A percentile compares a stretch with the other conserved stretches of the same genome.
Conservation (phyloP, 306 rosid species). For the Calophaca sinica region DNA sequence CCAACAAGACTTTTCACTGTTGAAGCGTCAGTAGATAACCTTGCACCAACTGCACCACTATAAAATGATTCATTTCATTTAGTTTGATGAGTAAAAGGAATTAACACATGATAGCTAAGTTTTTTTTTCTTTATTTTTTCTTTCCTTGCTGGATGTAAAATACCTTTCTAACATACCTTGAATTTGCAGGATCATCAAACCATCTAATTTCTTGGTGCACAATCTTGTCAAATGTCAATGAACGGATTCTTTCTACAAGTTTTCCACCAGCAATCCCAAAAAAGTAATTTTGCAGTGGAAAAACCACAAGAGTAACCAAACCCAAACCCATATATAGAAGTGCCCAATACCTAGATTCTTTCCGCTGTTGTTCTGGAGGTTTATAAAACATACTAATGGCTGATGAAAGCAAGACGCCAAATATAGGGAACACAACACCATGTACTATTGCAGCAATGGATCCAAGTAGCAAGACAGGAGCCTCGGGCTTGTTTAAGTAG, state of each 20-base stretch:
- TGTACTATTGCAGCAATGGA: constrained; percentile 65
- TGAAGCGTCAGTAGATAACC: constrained; percentile 87
- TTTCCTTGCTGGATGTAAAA: neutral
- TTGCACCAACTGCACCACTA: constrained; percentile 90
- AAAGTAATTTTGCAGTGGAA: constrained; percentile 63
- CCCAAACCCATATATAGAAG: constrained; percentile 69
- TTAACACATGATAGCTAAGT: neutral
- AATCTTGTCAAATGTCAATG: constrained; percentile 74
- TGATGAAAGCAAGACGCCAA: constrained; percentile 77
- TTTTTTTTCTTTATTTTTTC: neutral
- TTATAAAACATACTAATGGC: constrained; percentile 68
- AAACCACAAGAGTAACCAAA: constrained; percentile 38
- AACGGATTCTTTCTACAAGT: constrained; percentile 73
- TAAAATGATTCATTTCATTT: constrained; percentile 17
- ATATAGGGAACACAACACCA: constrained; percentile 74
- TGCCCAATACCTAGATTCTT: constrained; percentile 75
- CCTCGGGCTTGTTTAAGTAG: constrained; percentile 73
- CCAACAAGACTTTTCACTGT: constrained; percentile 79
- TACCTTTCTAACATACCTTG: constrained; percentile 60
- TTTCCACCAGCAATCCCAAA: constrained; percentile 91
- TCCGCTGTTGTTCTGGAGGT: constrained; percentile 57
- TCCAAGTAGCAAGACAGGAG: constrained; percentile 68
- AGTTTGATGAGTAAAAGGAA: constrained; percentile 13
- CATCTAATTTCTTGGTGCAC: constrained; percentile 86
- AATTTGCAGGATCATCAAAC: constrained; percentile 90